Evolutionary conservation across 1,284 basidiomycete genomes (phyloP), one percentile per base, ranked within the genome.

Genomic region (Ceratobasidium sp.): DNA sequence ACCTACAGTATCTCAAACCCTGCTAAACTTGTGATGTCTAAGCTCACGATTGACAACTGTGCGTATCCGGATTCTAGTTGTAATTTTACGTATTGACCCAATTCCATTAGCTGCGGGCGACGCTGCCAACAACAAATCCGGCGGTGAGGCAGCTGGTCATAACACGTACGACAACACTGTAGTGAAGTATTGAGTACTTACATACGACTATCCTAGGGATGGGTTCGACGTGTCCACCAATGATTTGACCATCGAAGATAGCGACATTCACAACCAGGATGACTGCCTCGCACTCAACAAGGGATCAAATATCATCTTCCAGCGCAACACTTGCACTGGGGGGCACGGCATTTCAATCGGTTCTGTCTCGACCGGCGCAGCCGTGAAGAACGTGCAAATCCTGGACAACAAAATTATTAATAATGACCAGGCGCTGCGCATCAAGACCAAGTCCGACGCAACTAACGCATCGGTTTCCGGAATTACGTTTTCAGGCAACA

Each of bases 91-190:
- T 17, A n/a, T 52, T 22, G 15, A 7, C 45, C 20, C 25, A 52
- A 6, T 32, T 40, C 12, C 22, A 43, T 5, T 55, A 80, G 79
- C 79, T 7, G 76, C 76, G 2, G 79, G 79, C 20, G 77, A 78
- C 71, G 72, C 75, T 20, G 79, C 84, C 0, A 85, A 85, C 75
- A 75, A 80, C 3, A 77, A 82, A 47, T 84, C 82, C 71, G 75
- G 76, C 40, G 81, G 82, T 13, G 69, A 75, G 3, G 65, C 81
- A 50, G 81, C 81, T 31, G 82, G 81, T 75, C 72, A 72, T 49
- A 73, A 72, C 54, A 88, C 86, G 1, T 64, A 27, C 27, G 60
- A 32, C 20, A 50, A 47, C 34, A 43, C 3, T 10, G 7, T 35
- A 40, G n/a, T 2, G 20, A 35, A 4, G 17, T 40, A 40, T 40